Evolutionary conservation across 306 rosid genomes (phyloP), one percentile per base, ranked within the genome.

Genomic region (Trichosanthes truncata): DNA sequence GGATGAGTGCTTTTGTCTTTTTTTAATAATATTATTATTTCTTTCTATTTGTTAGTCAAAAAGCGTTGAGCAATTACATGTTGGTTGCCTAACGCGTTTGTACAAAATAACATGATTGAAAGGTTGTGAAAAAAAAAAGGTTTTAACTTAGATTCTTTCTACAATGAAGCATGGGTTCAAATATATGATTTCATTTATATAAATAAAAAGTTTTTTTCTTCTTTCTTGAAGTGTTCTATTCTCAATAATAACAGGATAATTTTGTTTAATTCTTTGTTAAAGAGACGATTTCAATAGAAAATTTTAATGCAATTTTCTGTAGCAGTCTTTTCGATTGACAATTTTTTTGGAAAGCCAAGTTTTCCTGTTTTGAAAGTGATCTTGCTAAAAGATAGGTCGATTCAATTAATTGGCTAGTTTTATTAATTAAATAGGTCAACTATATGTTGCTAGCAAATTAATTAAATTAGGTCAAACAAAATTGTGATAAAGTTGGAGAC

Each of bases 51-150:
- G 56, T 72, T 46, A 13, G 77, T 72, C 77, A 46, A 72, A 72
- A 72, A 46, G 76, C 33, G 46, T 46, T 1, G 40, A 46, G 23
- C 77, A 72, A 45, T 46, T 43, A 21, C 38, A 67, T n/a, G 17
- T 67, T 71, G 38, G 38, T 12, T 43, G 76, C 3, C 38, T 43
- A 13, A 71, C 35, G 33, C 56, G 17, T 25, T 23, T 45, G 14
- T 72, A 14, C 77, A 69, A 41, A 69, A 46, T 25, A 45, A 72
- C 23, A 72, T 72, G 21, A 72, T 72, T 72, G 56, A 26, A 72
- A 25, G 23, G 2, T 31, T 14, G 71, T 14, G 21, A 33, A 63
- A 0, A 59, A 62, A 62, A 29, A 29, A 29, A 29, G 2, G 2
- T 14, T 15, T 62, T 5, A 10, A 68, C 18, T 41, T 40, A 68